These are phyloP conservation scores for Fusarium sp. DNA, from an alignment of 2,329 filamentous ascomycete genomes.

Conservation along the genomic window DNA sequence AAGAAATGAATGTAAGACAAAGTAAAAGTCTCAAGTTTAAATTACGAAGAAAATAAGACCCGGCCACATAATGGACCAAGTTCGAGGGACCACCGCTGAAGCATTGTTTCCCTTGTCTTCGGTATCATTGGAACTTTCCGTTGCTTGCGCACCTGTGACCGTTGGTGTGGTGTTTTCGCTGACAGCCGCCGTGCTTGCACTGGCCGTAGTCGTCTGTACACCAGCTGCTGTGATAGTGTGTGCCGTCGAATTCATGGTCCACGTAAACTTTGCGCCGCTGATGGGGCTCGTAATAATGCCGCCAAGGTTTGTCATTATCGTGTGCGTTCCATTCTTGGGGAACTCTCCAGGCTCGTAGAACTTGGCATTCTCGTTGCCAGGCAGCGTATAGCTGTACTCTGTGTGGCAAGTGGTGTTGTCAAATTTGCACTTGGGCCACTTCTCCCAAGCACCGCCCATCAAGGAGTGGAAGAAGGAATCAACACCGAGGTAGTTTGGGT, in stretches of 20 bases:
- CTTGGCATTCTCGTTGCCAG: not conserved
- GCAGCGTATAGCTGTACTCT: not conserved
- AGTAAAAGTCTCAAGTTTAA: not conserved
- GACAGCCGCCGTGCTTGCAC: not conserved
- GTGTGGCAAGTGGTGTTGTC: not conserved
- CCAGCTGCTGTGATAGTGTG: not conserved
- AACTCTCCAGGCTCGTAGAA: not conserved
- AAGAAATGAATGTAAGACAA: not conserved
- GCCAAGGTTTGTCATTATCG: not conserved
- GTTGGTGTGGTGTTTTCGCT: not conserved
- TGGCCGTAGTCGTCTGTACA: not conserved
- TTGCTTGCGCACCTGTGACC: not conserved
- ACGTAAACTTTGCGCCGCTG: not conserved
- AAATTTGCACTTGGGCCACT: not conserved
- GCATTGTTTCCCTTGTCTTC: not conserved
- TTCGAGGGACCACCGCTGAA: not conserved
- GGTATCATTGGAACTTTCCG: not conserved
- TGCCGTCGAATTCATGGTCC: not conserved
- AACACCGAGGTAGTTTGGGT: not conserved
- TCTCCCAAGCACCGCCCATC: not conserved
- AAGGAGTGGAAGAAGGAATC: not conserved
- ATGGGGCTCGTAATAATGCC: slow-evolving; percentile 2
- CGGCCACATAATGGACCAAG: not conserved
- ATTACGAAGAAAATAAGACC: not conserved
- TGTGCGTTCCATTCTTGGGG: slow-evolving; percentile 5